Evolutionary conservation across 2,329 filamentous ascomycete genomes (phyloP).

Genomic region (Botryosphaeria dothidea): DNA sequence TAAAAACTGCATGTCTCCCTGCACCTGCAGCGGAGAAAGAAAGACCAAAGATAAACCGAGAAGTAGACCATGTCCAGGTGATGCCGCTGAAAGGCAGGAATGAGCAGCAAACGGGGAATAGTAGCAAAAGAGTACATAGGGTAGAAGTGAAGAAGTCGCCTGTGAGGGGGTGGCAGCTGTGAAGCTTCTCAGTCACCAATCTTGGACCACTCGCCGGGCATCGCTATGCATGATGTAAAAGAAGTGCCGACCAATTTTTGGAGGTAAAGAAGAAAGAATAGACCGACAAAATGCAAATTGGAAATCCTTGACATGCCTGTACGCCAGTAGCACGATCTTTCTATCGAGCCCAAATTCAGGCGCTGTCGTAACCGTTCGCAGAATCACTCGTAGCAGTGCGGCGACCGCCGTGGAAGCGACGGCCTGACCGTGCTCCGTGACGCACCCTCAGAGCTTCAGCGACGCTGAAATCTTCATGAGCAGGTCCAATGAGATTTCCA

Average conservation of each 20-base stretch:
- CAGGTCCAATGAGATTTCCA: background rate
- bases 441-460: background rate
- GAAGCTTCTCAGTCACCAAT: background rate
- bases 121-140: background rate
- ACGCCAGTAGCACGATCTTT: background rate
- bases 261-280: background rate
- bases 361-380: background rate
- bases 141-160: background rate
- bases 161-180: background rate
- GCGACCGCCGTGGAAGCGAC: background rate
- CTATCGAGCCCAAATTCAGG: background rate
- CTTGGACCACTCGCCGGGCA: background rate
- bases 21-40: background rate
- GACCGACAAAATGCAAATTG: background rate
- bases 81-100: background rate
- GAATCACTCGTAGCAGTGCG: background rate
- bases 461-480: background rate
- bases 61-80: background rate
- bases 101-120: no score
- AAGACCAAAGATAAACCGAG: background rate
- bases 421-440: background rate
- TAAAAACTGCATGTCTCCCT: background rate
- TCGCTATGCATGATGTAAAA: slow-evolving; percentile 6
- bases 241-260: background rate
- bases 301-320: background rate